phyloP scores from a whole-genome alignment of 495 filamentous ascomycete species.

The Hypoxylon perforatum region DNA sequence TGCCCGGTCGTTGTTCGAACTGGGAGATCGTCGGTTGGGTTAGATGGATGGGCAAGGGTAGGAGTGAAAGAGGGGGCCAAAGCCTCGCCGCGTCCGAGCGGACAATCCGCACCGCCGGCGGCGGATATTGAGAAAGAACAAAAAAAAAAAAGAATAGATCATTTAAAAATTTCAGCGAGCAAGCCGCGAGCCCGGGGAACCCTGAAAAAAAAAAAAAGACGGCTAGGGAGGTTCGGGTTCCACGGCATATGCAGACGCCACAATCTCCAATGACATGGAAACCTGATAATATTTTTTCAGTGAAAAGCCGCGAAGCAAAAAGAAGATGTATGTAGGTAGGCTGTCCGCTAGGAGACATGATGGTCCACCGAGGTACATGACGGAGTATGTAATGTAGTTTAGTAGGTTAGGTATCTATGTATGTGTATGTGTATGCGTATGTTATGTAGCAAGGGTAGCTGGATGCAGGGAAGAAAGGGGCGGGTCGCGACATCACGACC shows the following conservation, averaged over 20 bases:
- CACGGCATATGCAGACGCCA: conserved; percentile 34
- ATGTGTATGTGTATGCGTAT: conserved; percentile 1
- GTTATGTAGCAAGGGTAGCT: conserved; percentile 17
- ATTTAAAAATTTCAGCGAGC: neutral
- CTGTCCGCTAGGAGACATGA: conserved; percentile 1
- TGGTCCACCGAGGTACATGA: neutral
- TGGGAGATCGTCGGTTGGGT: conserved; percentile 11
- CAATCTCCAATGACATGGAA: conserved; percentile 5
- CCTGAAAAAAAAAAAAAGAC: too few relatives aligned
- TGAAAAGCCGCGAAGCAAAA: neutral
- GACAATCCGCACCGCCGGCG: conserved; percentile 25
- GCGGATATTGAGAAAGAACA: neutral
- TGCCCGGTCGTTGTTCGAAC: neutral
- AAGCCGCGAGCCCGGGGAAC: conserved; percentile 25
- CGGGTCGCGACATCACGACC: conserved; percentile 32
- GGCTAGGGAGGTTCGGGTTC: conserved; percentile 4
- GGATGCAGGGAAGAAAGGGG: conserved; percentile 7
- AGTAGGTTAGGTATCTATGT: neutral
- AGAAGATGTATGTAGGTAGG: conserved; percentile 19
- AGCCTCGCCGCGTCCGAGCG: conserved; percentile 17
- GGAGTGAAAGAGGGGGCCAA: neutral
- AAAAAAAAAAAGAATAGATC: conserved; percentile 2
- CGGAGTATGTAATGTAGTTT: too few relatives aligned
- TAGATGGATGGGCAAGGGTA: too few relatives aligned
- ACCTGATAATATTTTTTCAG: neutral